A percentile compares a stretch with the other conserved stretches of the same genome.
Conservation (phyloP, 345 rosid genomes). For the rapeseed (Brassica napus) region DNA sequence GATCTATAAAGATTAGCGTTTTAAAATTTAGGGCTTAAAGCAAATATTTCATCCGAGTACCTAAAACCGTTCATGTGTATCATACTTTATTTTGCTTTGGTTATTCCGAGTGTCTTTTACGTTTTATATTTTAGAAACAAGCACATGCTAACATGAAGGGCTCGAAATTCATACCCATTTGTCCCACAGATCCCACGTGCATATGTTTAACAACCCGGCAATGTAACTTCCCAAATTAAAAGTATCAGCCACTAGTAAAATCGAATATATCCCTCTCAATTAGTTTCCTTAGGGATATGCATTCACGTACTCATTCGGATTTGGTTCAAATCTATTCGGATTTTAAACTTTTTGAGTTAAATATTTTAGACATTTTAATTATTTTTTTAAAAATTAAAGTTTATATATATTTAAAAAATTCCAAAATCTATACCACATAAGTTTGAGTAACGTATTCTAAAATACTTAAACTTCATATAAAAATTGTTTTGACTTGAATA, state of each 20-base stretch:
- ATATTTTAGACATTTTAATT: too few species aligned
- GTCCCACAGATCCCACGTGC: conserved; percentile 23
- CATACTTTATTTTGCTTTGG: background rate
- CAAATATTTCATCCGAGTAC: background rate
- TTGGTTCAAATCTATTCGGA: too few species aligned
- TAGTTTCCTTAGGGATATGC: too few species aligned
- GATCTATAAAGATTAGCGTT: background rate
- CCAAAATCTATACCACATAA: too few species aligned
- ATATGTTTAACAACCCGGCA: conserved; percentile 11
- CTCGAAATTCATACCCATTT: background rate
- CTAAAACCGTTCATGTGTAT: background rate
- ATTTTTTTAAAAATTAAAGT: too few species aligned
- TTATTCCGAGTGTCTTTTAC: background rate
- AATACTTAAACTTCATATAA: too few species aligned
- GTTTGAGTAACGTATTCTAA: too few species aligned
- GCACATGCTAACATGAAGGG: background rate
- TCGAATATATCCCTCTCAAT: background rate
- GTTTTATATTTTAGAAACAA: background rate
- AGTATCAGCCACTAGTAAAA: conserved; percentile 2
- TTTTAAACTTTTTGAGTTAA: too few species aligned
- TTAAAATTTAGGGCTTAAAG: too few species aligned
- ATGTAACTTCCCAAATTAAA: background rate
- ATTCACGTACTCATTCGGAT: too few species aligned
- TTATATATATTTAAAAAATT: too few species aligned
- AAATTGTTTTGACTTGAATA: too few species aligned